Conservation (phyloP, 1,139 yeast species). For the Saccharomycopsis crataegensis region DNA sequence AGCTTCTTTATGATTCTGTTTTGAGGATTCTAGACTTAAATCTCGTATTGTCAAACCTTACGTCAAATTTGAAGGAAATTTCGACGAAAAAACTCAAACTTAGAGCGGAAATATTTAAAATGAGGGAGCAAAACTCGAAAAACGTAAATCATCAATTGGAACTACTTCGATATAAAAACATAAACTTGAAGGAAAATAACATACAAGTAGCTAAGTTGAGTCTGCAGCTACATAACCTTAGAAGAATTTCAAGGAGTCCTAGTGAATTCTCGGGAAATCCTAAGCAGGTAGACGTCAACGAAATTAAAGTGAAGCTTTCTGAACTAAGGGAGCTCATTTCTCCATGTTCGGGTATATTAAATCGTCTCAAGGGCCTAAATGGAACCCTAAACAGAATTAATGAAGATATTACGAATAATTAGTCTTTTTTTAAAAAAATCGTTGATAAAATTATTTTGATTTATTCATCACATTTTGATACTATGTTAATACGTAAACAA, state of each 20-base stretch:
- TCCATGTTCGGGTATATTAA: constrained; percentile 13
- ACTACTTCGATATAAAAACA: constrained; percentile 6
- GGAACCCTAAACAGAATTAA: neutral
- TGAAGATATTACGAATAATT: neutral
- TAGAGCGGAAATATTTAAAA: constrained; percentile 1
- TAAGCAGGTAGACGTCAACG: neutral
- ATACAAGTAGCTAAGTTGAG: neutral
- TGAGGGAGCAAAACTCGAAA: constrained; percentile 1
- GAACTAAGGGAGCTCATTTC: constrained; percentile 1
- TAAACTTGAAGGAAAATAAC: constrained; percentile 1
- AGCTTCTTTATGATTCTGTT: constrained; percentile 1
- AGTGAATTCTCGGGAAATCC: neutral
- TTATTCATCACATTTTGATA: neutral
- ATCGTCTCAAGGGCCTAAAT: constrained; percentile 10
- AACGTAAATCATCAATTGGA: constrained; percentile 3
- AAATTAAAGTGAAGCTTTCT: neutral
- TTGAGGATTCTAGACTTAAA: constrained; percentile 5
- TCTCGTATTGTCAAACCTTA: neutral
- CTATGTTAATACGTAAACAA: neutral
- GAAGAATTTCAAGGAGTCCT: neutral
- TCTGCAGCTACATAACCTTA: neutral
- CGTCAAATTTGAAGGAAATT: neutral
- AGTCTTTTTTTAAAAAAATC: neutral
- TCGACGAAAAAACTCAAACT: neutral
- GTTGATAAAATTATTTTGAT: neutral